Conservation (phyloP, 2,329 filamentous ascomycete genomes). For the Colletotrichum sp. region DNA sequence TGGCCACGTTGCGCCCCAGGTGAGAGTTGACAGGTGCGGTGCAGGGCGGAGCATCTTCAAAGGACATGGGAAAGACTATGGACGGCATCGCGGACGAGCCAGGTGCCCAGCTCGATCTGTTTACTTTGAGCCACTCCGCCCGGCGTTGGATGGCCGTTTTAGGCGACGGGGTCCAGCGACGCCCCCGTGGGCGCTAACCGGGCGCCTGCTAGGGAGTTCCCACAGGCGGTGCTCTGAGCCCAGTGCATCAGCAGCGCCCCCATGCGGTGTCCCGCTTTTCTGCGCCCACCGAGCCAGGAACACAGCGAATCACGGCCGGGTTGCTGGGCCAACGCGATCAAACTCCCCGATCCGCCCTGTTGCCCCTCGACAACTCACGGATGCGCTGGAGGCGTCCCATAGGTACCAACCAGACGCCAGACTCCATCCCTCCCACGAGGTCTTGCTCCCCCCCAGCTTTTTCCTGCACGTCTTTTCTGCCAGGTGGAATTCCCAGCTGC, state of each 20-base stretch:
- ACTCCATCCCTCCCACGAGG: neutral
- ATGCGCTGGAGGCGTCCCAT: slow-evolving; percentile 7
- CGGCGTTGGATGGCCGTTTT: neutral
- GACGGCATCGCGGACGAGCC: neutral
- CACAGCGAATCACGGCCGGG: neutral
- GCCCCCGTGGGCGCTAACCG: neutral
- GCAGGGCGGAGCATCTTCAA: neutral
- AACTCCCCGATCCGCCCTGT: slow-evolving; percentile 19
- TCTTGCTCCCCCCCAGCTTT: neutral
- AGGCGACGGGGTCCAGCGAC: neutral
- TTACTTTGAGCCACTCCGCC: neutral
- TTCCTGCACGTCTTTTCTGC: neutral
- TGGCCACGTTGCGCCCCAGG: neutral
- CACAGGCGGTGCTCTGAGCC: neutral
- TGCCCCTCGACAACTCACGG: slow-evolving; percentile 20
- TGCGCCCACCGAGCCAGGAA: neutral
- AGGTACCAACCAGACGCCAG: neutral
- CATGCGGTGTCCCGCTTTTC: neutral
- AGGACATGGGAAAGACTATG: neutral
- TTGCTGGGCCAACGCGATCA: slow-evolving; percentile 7
- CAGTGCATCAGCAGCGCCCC: neutral
- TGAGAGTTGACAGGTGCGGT: neutral
- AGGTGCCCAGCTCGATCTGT: neutral
- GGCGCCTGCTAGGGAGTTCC: neutral
- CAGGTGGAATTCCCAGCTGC: neutral